These are phyloP conservation scores for Rhizoclosmatium sp. DNA, from an alignment of 192 early-diverging fungal genomes.

Conservation along the genomic window DNA sequence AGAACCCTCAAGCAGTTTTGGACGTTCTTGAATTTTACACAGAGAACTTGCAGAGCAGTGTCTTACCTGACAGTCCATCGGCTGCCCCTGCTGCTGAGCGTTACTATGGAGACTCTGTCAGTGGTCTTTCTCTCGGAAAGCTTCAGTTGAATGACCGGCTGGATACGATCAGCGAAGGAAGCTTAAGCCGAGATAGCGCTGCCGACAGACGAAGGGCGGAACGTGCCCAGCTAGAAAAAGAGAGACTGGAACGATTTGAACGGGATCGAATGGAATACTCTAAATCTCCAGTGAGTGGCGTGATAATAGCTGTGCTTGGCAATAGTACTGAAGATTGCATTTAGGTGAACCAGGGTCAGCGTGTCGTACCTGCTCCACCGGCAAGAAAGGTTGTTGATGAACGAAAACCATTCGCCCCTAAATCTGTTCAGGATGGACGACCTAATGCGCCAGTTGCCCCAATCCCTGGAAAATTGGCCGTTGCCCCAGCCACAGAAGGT, in stretches of 20 bases:
- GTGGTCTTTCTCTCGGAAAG: neutral
- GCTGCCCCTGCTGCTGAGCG: slow-evolving; percentile 3
- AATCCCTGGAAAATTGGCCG: slow-evolving; percentile 24
- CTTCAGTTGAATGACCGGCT: neutral
- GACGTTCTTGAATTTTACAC: slow-evolving; percentile 99
- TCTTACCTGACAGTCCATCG: slow-evolving; percentile 14
- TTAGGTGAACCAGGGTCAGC: neutral
- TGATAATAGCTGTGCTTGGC: too few relatives aligned
- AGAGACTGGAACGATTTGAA: slow-evolving; percentile 27
- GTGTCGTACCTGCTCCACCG: slow-evolving; percentile 13
- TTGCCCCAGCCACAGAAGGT: slow-evolving; percentile 46
- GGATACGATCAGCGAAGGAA: neutral
- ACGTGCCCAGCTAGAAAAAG: slow-evolving; percentile 40
- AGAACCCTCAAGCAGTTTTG: slow-evolving; percentile 97
- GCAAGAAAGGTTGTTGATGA: neutral
- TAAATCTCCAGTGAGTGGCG: neutral
- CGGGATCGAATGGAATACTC: slow-evolving; percentile 26
- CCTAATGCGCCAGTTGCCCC: slow-evolving; percentile 27
- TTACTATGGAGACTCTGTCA: neutral
- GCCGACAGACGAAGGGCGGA: slow-evolving; percentile 63
- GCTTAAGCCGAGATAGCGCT: neutral
- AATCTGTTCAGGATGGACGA: slow-evolving; percentile 38
- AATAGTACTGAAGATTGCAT: neutral
- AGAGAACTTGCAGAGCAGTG: slow-evolving; percentile 60
- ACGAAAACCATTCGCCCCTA: neutral